Conservation (phyloP, 352 stramenopile species). For the Phytophthora kernoviae region DNA sequence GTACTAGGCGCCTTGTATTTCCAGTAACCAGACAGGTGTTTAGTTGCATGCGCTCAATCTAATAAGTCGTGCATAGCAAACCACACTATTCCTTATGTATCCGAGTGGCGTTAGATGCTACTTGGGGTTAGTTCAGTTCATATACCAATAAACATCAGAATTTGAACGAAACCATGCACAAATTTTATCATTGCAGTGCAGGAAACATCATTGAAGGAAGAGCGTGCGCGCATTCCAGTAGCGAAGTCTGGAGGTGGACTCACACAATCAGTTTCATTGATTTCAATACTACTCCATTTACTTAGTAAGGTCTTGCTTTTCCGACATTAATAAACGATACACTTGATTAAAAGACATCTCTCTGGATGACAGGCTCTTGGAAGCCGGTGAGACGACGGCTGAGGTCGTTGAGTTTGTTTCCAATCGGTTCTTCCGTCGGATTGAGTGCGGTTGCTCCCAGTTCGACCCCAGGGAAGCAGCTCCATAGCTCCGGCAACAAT, state of each 20-base stretch:
- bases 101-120: background rate
- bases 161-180: background rate
- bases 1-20: constrained; percentile 49
- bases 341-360: constrained; percentile 62
- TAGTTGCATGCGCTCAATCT: constrained; percentile 14
- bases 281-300: constrained; percentile 1
- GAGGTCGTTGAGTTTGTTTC: constrained; percentile 62
- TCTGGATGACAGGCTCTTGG: constrained; percentile 44
- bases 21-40: constrained; percentile 18
- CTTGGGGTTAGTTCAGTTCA: constrained; percentile 4
- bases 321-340: constrained; percentile 1
- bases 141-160: background rate
- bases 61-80: constrained; percentile 23
- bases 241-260: too few relatives aligned
- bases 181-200: constrained; percentile 2
- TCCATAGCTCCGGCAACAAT: constrained; percentile 66
- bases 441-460: constrained; percentile 15
- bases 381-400: constrained; percentile 66
- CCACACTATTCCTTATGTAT: constrained; percentile 18
- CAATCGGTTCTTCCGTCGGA: constrained; percentile 41
- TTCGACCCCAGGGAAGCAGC: constrained; percentile 50
- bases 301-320: constrained; percentile 6
- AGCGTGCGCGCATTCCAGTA: too few relatives aligned
- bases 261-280: too few relatives aligned
- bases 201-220: too few relatives aligned